A percentile compares a stretch with the other conserved stretches of the same genome.
Conservation (phyloP, 805 yeast genomes). For the Hanseniaspora occidentalis region DNA sequence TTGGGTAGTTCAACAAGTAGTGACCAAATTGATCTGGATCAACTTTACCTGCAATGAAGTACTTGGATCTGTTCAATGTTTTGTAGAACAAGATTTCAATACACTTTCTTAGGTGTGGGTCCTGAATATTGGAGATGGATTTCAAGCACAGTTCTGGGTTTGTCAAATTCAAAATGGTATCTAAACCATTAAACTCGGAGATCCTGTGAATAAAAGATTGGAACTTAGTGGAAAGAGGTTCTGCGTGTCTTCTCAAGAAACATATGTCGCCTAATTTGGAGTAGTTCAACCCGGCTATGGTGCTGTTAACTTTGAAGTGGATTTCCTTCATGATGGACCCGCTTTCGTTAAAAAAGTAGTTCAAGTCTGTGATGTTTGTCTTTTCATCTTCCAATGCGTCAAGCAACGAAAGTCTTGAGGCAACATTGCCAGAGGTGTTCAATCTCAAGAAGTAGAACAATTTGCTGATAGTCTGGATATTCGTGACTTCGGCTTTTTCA, state of each 20-base stretch:
- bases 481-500: neutral
- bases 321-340: conserved; percentile 60
- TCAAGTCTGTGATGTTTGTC: conserved; percentile 34
- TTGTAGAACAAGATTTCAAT: conserved; percentile 71
- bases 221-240: conserved; percentile 72
- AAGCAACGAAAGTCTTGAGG: conserved; percentile 39
- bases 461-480: neutral
- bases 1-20: conserved; percentile 68
- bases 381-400: conserved; percentile 77
- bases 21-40: conserved; percentile 71
- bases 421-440: neutral
- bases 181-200: conserved; percentile 40
- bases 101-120: conserved; percentile 52
- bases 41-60: conserved; percentile 76
- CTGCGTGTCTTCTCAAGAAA: conserved; percentile 73
- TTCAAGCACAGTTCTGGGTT: conserved; percentile 53
- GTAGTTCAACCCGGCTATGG: conserved; percentile 71
- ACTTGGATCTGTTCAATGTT: conserved; percentile 75
- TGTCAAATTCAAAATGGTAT: conserved; percentile 3
- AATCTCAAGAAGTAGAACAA: neutral
- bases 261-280: conserved; percentile 71
- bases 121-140: conserved; percentile 53
- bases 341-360: conserved; percentile 54
- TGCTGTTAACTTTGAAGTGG: conserved; percentile 65
- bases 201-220: conserved; percentile 69